Percentiles rank a stretch among this genome's conserved stretches.
phyloP scores from a whole-genome alignment of 331 rosid genomes.

The Prunus yedoensis region DNA sequence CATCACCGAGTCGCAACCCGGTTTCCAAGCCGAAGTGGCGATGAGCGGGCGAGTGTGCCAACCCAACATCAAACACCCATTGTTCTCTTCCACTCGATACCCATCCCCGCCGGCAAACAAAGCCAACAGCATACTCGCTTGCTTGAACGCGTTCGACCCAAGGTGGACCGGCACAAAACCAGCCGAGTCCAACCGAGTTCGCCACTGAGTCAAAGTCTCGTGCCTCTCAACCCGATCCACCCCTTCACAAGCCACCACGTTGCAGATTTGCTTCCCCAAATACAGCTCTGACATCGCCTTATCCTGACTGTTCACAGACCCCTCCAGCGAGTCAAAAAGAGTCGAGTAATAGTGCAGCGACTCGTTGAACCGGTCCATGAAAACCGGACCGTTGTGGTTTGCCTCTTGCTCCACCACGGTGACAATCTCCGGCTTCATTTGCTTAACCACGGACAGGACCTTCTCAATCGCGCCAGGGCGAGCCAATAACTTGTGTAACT shows the following conservation, averaged over 20 bases:
- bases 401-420: conserved; percentile 91
- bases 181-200: conserved; percentile 50
- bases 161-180: conserved; percentile 78
- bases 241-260: conserved; percentile 89
- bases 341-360: conserved; percentile 89
- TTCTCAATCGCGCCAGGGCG: conserved; percentile 82
- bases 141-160: conserved; percentile 92
- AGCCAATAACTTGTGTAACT: conserved; percentile 70
- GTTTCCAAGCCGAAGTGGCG: conserved; percentile 87
- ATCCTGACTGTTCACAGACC: conserved; percentile 58
- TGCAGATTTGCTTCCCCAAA: conserved; percentile 86
- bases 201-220: conserved; percentile 75
- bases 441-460: conserved; percentile 62
- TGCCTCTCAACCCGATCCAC: conserved; percentile 87
- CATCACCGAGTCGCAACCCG: conserved; percentile 27
- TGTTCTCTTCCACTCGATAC: conserved; percentile 77
- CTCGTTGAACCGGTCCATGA: conserved; percentile 84
- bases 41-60: conserved; percentile 94
- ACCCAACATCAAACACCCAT: conserved; percentile 71
- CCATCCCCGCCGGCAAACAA: conserved; percentile 86
- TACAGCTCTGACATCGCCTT: conserved; percentile 82
- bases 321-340: conserved; percentile 86
- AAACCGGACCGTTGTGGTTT: conserved; percentile 65
- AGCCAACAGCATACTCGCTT: conserved; percentile 80
- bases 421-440: conserved; percentile 75